A percentile compares a stretch with the other conserved stretches of the same genome.
phyloP scores from a whole-genome alignment of 495 filamentous ascomycete genomes.

The Lepraria neglecta region DNA sequence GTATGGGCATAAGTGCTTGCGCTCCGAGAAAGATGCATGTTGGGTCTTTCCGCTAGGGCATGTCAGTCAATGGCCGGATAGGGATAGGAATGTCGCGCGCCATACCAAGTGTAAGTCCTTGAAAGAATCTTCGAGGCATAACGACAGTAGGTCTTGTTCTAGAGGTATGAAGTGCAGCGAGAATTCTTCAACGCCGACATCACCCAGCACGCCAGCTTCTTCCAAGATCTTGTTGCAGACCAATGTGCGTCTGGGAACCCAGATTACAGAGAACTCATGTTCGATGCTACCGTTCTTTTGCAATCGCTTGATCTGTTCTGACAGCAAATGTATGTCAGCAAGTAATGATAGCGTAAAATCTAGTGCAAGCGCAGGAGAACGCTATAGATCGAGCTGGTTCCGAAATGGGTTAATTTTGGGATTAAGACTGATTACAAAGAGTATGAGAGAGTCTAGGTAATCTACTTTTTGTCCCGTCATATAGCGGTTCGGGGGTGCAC shows the following conservation, averaged over 20 bases:
- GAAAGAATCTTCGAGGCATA: conserved; percentile 85
- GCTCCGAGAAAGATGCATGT: conserved; percentile 82
- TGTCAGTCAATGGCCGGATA: conserved; percentile 23
- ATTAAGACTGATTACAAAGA: conserved; percentile 60
- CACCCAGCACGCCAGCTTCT: conserved; percentile 86
- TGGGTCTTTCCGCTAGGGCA: conserved; percentile 69
- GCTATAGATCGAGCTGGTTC: conserved; percentile 35
- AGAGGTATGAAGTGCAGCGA: conserved; percentile 85
- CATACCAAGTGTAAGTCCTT: conserved; percentile 75
- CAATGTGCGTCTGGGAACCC: conserved; percentile 84
- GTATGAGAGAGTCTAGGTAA: conserved; percentile 50
- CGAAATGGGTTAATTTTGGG: conserved; percentile 50
- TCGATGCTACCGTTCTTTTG: conserved; percentile 76
- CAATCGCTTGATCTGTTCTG: conserved; percentile 87
- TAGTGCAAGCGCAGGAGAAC: conserved; percentile 34
- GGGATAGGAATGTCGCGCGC: not conserved
- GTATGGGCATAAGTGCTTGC: conserved; percentile 89
- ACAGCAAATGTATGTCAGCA: conserved; percentile 44
- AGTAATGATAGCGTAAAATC: conserved; percentile 49
- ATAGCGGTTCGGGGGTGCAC: conserved; percentile 2
- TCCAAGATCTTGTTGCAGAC: conserved; percentile 90
- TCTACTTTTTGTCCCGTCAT: conserved; percentile 50
- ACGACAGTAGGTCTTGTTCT: conserved; percentile 81
- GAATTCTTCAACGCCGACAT: conserved; percentile 80
- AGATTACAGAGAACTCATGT: conserved; percentile 93